Percentiles rank a stretch among this genome's conserved stretches.
Conservation (phyloP, 139 green algal species). For the Picochlorum sp. region DNA sequence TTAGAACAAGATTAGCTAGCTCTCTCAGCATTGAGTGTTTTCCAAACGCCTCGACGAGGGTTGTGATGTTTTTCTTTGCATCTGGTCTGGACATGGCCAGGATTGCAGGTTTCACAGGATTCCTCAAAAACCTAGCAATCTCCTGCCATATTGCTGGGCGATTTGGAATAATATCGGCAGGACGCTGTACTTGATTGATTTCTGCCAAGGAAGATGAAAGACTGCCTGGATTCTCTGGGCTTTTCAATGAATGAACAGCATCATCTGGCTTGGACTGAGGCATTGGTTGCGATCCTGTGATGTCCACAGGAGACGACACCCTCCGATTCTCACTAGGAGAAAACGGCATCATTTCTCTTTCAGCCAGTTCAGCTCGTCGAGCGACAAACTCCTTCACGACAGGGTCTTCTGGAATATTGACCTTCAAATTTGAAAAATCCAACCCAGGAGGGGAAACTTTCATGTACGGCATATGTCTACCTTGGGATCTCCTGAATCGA, state of each 20-base stretch:
- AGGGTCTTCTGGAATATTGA: constrained; percentile 57
- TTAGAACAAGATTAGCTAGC: constrained; percentile 88
- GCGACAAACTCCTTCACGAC: constrained; percentile 40
- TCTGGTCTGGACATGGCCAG: constrained; percentile 88
- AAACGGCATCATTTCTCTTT: background rate
- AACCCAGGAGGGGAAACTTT: constrained; percentile 83
- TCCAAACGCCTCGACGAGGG: constrained; percentile 78
- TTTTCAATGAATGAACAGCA: background rate
- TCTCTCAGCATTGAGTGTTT: constrained; percentile 63
- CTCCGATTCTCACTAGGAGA: background rate
- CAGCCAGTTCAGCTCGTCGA: background rate
- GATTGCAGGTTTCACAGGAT: constrained; percentile 88
- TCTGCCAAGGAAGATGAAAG: background rate
- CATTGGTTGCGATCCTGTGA: background rate
- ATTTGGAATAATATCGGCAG: constrained; percentile 12
- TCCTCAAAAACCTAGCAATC: constrained; percentile 76
- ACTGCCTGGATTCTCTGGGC: background rate
- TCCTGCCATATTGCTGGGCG: constrained; percentile 53
- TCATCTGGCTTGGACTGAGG: background rate
- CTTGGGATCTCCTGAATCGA: constrained; percentile 37
- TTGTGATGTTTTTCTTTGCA: constrained; percentile 95
- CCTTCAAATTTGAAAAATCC: constrained; percentile 69
- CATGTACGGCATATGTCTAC: constrained; percentile 82
- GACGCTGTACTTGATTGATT: background rate
- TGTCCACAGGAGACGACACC: background rate